Percentiles rank a stretch among this genome's conserved stretches.
These are phyloP conservation scores for Alternaria arbusti DNA, from an alignment of 2,329 filamentous ascomycete species.

Conservation along the genomic window DNA sequence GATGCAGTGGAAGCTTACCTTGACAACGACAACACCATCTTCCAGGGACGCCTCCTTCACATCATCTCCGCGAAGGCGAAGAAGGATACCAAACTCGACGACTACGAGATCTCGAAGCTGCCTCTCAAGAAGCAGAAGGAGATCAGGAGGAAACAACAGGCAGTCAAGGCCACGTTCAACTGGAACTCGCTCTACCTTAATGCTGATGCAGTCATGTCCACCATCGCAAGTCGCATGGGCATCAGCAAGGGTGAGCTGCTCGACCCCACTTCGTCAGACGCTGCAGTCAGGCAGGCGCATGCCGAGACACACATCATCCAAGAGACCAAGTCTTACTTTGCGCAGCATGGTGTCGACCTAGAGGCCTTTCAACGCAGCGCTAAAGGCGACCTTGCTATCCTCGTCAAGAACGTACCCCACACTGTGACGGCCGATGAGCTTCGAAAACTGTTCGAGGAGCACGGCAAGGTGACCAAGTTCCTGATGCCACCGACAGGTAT, in stretches of 20 bases:
- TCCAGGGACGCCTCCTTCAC: slow-evolving; percentile 91
- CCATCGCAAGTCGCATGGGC: slow-evolving; percentile 83
- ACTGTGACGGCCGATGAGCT: slow-evolving; percentile 82
- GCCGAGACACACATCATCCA: slow-evolving; percentile 96
- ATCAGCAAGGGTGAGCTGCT: slow-evolving; percentile 90
- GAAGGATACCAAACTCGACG: slow-evolving; percentile 81
- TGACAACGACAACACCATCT: slow-evolving; percentile 80
- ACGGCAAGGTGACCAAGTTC: slow-evolving; percentile 79
- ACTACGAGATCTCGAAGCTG: slow-evolving; percentile 87
- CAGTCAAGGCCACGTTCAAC: slow-evolving; percentile 80
- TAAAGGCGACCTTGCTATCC: slow-evolving; percentile 83
- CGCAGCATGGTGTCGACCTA: slow-evolving; percentile 85
- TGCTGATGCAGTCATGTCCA: slow-evolving; percentile 87
- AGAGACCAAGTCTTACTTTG: slow-evolving; percentile 93
- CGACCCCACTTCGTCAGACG: slow-evolving; percentile 94
- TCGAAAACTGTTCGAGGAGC: slow-evolving; percentile 80
- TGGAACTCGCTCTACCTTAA: slow-evolving; percentile 99
- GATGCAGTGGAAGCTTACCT: slow-evolving; percentile 81
- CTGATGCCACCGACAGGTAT: slow-evolving; percentile 93
- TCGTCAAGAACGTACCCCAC: slow-evolving; percentile 94
- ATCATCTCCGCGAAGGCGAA: slow-evolving; percentile 85
- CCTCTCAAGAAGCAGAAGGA: slow-evolving; percentile 94
- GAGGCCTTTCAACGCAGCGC: slow-evolving; percentile 86
- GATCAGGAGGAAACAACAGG: slow-evolving; percentile 83
- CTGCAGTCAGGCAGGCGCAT: slow-evolving; percentile 94